These are phyloP conservation scores for Caloboletus inedulis DNA, from an alignment of 1,284 basidiomycete species.

Conservation along the genomic window DNA sequence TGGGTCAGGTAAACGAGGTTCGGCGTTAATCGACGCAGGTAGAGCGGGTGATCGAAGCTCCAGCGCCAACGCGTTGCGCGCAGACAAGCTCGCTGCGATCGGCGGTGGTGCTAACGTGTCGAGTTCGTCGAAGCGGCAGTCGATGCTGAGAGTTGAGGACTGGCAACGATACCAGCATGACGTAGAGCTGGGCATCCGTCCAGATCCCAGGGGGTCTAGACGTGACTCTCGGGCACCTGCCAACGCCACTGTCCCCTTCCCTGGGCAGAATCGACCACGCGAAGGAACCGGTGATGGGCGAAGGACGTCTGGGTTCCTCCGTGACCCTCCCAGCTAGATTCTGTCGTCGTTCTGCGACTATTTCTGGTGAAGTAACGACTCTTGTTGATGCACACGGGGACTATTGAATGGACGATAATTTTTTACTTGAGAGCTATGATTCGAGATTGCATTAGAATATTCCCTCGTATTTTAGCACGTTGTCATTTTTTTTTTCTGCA, in stretches of 20 bases:
- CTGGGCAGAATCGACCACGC: conserved; percentile 30
- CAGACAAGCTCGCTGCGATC: conserved; percentile 51
- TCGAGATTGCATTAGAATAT: too few species aligned
- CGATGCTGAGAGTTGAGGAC: conserved; percentile 76
- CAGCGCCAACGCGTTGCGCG: conserved; percentile 52
- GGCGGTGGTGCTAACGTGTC: conserved; percentile 31
- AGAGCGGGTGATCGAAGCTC: conserved; percentile 41
- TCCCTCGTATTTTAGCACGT: too few species aligned
- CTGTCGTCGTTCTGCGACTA: background rate
- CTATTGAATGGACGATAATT: too few species aligned
- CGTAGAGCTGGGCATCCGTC: conserved; percentile 36
- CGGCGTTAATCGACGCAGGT: conserved; percentile 30
- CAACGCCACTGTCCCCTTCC: conserved; percentile 47
- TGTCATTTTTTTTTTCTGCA: too few species aligned
- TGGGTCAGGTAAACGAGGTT: conserved; percentile 31
- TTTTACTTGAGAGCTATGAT: too few species aligned
- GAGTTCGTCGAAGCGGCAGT: conserved; percentile 59
- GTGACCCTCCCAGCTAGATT: conserved; percentile 33
- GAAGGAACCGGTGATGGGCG: conserved; percentile 33
- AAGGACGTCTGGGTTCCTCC: conserved; percentile 19
- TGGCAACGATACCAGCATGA: conserved; percentile 73
- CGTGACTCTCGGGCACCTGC: conserved; percentile 36
- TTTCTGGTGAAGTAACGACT: background rate
- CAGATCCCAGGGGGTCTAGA: conserved; percentile 29
- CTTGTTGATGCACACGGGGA: too few species aligned